Conservation (phyloP, 83 land plant genomes). For the Picea engelmannii region DNA sequence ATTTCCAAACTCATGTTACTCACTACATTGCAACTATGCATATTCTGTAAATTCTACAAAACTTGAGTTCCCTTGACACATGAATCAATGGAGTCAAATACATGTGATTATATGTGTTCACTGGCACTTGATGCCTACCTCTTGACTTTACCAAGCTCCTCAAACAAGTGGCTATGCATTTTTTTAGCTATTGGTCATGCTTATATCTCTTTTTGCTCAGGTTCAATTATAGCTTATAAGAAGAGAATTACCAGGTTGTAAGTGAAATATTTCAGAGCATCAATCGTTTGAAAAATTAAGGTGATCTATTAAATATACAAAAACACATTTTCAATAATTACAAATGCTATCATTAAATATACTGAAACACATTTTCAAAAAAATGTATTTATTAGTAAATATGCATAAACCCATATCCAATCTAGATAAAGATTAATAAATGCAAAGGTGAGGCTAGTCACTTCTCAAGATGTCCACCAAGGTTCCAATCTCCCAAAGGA, state of each 20-base stretch:
- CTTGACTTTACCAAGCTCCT: conserved; percentile 11
- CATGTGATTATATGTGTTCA: conserved; percentile 15
- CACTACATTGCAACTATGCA: background rate
- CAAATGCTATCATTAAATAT: no score
- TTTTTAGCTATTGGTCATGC: background rate
- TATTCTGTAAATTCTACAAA: background rate
- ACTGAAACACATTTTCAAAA: no score
- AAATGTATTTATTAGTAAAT: no score
- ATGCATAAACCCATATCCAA: background rate
- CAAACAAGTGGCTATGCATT: conserved; percentile 2
- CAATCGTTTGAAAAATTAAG: no score
- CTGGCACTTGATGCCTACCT: conserved; percentile 2
- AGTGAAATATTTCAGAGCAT: background rate
- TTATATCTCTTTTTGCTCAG: conserved; percentile 15
- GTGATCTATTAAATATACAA: no score
- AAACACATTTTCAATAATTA: no score
- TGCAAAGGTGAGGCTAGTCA: no score
- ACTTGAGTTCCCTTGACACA: background rate
- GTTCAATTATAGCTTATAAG: conserved; percentile 7
- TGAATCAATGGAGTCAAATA: background rate
- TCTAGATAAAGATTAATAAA: no score
- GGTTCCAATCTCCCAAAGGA: no score
- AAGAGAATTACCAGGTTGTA: background rate
- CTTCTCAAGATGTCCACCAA: no score
- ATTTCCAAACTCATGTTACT: background rate